Base-by-base conservation (phyloP, 139 green algal species). In the Tetraselmis chui region DNA sequence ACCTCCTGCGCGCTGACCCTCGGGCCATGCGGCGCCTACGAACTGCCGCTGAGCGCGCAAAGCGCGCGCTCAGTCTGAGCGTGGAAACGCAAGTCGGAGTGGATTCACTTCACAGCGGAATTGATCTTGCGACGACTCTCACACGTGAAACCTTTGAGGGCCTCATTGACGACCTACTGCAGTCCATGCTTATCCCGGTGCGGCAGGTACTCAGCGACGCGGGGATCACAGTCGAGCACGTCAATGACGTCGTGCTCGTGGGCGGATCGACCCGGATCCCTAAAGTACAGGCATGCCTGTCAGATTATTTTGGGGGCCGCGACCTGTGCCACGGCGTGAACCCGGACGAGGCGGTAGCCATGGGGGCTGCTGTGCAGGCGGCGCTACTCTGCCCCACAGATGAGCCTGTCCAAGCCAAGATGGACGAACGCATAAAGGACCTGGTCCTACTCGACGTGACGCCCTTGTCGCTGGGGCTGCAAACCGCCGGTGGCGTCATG, bases 161-260 rank as follows among this genome's bases (percentile, higher is more conserved):
- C 18, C 32, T 85, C 74, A 79, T 30, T 30, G 76, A 82, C 30
- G 26, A 83, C 28, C 27, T 77, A 1, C 86, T 88, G 67, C 76
- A 87, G 67, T 28, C 75, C 31, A 81, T 31, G 45, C 18, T 67
- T 5, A 18, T 5, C 45, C 45, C 45, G 18, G 85, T 80, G 0
- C 79, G 84, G 18, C 75, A 76, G 59, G 45, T 82, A 58, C 82
- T 93, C 80, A 80, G 82, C 24, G 83, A 77, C 27, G 83, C 76
- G 0, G 88, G 89, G 0, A 30, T 93, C 2, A 82, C 75, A 2
- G 85, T 26, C 22, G 88, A 89, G 77, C 45, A 92, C 1, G 90
- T 98, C 80, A 85, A 98, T 80, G 95, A 98, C 87, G 96, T 99
- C 77, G 95, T 99, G 76, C 86, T 99, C 77, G 96, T 99, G 67